Conservation (phyloP, 2,329 filamentous ascomycete species). For the Lasiodiplodia theobromae region DNA sequence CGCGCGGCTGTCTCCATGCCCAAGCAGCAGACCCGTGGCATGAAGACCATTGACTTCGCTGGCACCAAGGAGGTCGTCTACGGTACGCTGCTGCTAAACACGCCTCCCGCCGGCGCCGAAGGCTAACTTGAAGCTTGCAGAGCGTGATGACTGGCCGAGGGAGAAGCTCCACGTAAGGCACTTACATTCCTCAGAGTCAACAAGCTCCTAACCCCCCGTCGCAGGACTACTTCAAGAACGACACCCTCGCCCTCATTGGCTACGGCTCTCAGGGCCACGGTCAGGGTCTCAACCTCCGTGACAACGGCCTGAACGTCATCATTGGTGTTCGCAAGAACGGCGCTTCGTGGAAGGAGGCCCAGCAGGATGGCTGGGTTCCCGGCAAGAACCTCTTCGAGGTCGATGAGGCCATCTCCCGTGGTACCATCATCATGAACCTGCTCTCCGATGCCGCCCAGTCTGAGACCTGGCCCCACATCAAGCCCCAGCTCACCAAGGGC, state of each 20-base stretch:
- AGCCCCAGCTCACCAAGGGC: conserved; percentile 97
- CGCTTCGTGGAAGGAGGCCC: conserved; percentile 96
- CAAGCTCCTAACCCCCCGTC: conserved; percentile 38
- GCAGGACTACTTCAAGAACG: conserved; percentile 99
- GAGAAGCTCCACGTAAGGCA: conserved; percentile 92
- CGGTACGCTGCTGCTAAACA: conserved; percentile 63
- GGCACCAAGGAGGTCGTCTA: conserved; percentile 94
- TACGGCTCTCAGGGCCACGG: conserved; percentile 99
- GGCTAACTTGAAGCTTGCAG: conserved; percentile 55
- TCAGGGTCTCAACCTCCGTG: conserved; percentile 98
- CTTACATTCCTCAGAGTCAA: conserved; percentile 13
- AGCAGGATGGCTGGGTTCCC: conserved; percentile 96
- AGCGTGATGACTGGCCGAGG: conserved; percentile 97
- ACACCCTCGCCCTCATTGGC: conserved; percentile 98
- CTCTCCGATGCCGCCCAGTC: conserved; percentile 97
- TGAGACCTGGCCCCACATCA: conserved; percentile 98
- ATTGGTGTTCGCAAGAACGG: conserved; percentile 98
- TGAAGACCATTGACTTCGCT: conserved; percentile 99
- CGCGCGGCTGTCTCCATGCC: conserved; percentile 54
- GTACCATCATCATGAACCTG: conserved; percentile 98
- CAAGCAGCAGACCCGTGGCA: conserved; percentile 78
- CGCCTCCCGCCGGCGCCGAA: conserved; percentile 39
- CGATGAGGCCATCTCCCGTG: conserved; percentile 91
- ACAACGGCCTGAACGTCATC: conserved; percentile 99
- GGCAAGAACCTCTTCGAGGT: conserved; percentile 99